These are phyloP conservation scores for Vitis labrusca DNA, from an alignment of 164 flowering plant species.

Conservation along the genomic window DNA sequence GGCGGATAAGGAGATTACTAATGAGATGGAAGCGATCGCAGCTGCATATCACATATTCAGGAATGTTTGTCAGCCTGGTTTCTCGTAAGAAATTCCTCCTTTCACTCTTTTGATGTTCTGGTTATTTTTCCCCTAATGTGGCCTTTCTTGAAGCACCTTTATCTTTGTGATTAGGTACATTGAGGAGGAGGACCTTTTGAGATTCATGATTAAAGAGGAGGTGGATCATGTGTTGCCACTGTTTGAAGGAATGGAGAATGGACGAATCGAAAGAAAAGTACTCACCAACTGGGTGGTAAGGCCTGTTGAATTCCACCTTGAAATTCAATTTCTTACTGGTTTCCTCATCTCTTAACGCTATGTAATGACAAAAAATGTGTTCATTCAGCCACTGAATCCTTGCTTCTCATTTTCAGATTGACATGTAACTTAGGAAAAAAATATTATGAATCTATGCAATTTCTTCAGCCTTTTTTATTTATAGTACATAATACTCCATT, in stretches of 20 bases:
- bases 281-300: constrained; percentile 65
- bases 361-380: too few relatives aligned
- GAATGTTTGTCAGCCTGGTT: constrained; percentile 45
- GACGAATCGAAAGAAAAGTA: constrained; percentile 40
- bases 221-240: constrained; percentile 44
- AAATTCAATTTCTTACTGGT: neutral
- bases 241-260: constrained; percentile 35
- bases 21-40: constrained; percentile 61
- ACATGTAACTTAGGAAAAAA: neutral
- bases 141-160: neutral
- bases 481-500: neutral
- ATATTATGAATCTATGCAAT: too few relatives aligned
- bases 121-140: neutral
- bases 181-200: constrained; percentile 48
- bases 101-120: neutral
- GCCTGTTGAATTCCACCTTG: neutral
- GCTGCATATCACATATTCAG: constrained; percentile 54
- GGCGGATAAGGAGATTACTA: constrained; percentile 52
- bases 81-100: constrained; percentile 33
- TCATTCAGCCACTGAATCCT: neutral
- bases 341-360: neutral
- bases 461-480: neutral
- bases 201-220: constrained; percentile 69
- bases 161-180: constrained; percentile 33
- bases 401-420: neutral